Evolutionary conservation across 108 stramenopile genomes (phyloP).

Genomic region (Cyclotella atomus): DNA sequence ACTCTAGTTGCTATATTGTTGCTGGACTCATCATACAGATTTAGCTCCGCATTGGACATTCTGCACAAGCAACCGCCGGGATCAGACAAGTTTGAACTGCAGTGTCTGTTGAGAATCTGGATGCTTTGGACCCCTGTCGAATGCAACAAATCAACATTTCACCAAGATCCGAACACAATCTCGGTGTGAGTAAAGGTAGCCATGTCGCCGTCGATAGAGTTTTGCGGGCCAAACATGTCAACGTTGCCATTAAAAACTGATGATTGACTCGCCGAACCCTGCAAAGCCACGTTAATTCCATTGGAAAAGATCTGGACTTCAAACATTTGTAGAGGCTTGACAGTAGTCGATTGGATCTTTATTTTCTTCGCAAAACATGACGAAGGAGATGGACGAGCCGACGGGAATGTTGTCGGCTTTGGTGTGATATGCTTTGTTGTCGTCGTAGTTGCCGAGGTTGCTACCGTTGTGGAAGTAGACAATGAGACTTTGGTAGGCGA

Average conservation of each 20-base stretch:
- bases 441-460: not conserved
- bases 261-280: not conserved
- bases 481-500: not conserved
- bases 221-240: not conserved
- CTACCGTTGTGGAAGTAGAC: not conserved
- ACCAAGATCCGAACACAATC: not conserved
- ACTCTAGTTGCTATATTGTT: not conserved
- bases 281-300: not conserved
- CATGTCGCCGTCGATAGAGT: not conserved
- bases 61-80: not conserved
- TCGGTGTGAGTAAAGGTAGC: not conserved
- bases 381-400: no score
- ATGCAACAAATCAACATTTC: not conserved
- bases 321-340: not conserved
- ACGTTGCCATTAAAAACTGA: not conserved
- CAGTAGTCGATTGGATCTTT: not conserved
- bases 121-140: not conserved
- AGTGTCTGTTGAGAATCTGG: not conserved
- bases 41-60: not conserved
- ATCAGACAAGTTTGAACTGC: not conserved
- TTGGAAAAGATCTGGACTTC: not conserved
- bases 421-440: not conserved
- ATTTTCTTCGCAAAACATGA: not conserved
- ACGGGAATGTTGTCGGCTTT: not conserved
- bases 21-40: not conserved